These are phyloP conservation scores for Neurospora sp. DNA, from an alignment of 495 filamentous ascomycete genomes.

Conservation along the genomic window DNA sequence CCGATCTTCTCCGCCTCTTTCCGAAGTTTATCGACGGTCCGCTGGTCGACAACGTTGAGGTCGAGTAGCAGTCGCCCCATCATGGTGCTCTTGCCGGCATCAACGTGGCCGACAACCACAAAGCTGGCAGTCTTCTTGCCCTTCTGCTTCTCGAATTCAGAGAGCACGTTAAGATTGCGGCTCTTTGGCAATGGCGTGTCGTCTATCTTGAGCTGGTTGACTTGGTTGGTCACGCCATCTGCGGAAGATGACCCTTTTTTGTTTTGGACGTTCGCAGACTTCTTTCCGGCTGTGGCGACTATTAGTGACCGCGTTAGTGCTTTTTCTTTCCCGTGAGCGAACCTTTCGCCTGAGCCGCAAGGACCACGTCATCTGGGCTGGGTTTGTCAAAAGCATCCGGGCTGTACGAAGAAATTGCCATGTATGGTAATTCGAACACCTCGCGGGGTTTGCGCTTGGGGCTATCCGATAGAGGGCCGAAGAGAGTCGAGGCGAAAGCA, in stretches of 20 bases:
- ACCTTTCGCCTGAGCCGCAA: constrained; percentile 87
- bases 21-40: constrained; percentile 77
- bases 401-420: constrained; percentile 24
- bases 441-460: constrained; percentile 26
- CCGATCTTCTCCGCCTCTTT: constrained; percentile 85
- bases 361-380: constrained; percentile 87
- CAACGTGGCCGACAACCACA: constrained; percentile 95
- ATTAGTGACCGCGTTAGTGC: constrained; percentile 32
- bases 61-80: constrained; percentile 94
- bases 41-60: constrained; percentile 73
- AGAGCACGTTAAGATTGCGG: constrained; percentile 77
- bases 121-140: constrained; percentile 82
- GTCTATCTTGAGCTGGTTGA: constrained; percentile 54
- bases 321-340: constrained; percentile 39
- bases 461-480: constrained; percentile 32
- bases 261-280: constrained; percentile 24
- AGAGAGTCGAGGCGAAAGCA: constrained; percentile 58
- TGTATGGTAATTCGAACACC: constrained; percentile 44
- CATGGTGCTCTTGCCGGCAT: constrained; percentile 93
- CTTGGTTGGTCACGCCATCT: constrained; percentile 31
- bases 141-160: constrained; percentile 65
- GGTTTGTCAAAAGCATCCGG: constrained; percentile 70
- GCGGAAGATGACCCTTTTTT: constrained; percentile 22
- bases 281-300: constrained; percentile 36
- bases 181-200: constrained; percentile 66